Base-by-base conservation (phyloP, 441 rosid genomes). In the Euphorbia celastroides region DNA sequence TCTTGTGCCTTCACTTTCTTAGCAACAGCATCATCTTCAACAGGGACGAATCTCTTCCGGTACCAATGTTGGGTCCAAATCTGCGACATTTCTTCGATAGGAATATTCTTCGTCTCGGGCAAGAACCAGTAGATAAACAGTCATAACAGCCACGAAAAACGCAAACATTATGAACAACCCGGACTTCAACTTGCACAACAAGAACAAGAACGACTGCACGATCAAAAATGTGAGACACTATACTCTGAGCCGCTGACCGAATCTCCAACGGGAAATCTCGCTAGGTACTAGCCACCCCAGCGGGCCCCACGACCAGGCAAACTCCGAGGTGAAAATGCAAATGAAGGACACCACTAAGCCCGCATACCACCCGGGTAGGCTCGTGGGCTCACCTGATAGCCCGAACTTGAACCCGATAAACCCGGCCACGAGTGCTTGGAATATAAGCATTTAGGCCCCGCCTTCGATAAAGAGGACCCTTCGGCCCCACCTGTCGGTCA, bases 221-320 rank as follows among this genome's bases (percentile, higher is more conserved):
- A 92, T 83, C 55, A 86, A 69, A 55, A 88, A 90, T 4, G 97
- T 92, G 84, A 86, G 84, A 94, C 48, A 82, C 88, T 51, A 89
- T 67, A 56, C 92, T 84, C 71, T 87, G 96, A 19, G 88, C 96
- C 0, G 96, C 93, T 9, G 23, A 48, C 8, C 54, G n/a, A 0
- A 48, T 48, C 19, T 48, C 54, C 54, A 48, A 69, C 0, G 89
- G 94, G 62, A 90, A 90, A 88, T 62, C 80, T 90, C 94, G 30
- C 97, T 88, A 5, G 95, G 97, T 41, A 90, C 90, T 50, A 88
- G 73, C 96, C 96, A 90, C 16, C 90, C 97, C 41, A 91, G 81
- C 30, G 93, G 97, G 1, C 96, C 97, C 96, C 97, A 91, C 0
- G 96, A 91, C 75, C 96, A 83, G 2, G 93, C 97, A 20, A 84